Evolutionary conservation across 768 basidiomycete species (phyloP).

Genomic region (Floccularia luteovirens): DNA sequence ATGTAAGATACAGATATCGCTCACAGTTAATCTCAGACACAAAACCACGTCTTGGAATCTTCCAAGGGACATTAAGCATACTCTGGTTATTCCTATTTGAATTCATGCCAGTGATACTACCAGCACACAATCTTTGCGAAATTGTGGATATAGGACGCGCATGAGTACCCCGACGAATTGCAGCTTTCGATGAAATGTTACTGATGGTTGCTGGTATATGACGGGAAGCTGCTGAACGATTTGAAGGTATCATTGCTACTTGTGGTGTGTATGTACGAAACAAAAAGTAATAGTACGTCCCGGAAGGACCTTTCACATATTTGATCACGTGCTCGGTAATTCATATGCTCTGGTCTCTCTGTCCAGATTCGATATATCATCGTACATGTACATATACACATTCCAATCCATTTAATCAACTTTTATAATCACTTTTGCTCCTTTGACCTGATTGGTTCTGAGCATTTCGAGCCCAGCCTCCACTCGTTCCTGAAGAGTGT

Average conservation of each 20-base stretch:
- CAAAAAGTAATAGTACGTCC: no score
- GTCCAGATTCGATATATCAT: no score
- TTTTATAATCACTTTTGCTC: conserved; percentile 41
- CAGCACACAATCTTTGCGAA: neutral
- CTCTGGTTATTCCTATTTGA: neutral
- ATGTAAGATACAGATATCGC: conserved; percentile 5
- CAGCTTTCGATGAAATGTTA: conserved; percentile 7
- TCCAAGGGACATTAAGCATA: neutral
- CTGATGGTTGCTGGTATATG: conserved; percentile 15
- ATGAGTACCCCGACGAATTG: conserved; percentile 1
- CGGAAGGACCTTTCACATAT: no score
- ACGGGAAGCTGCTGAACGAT: conserved; percentile 22
- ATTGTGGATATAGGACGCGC: conserved; percentile 10
- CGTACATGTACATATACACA: neutral
- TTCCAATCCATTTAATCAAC: conserved; percentile 7
- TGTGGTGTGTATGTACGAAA: no score
- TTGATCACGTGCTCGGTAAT: no score
- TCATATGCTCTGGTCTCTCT: no score
- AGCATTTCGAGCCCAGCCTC: conserved; percentile 34
- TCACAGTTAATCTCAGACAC: conserved; percentile 21
- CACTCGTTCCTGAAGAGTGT: conserved; percentile 32
- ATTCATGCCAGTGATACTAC: neutral
- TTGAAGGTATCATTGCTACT: conserved; percentile 25
- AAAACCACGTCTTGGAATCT: conserved; percentile 11
- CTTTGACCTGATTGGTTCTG: conserved; percentile 38